phyloP scores from a whole-genome alignment of 176 grass and related monocot genomes.

The Eleusine indica region DNA sequence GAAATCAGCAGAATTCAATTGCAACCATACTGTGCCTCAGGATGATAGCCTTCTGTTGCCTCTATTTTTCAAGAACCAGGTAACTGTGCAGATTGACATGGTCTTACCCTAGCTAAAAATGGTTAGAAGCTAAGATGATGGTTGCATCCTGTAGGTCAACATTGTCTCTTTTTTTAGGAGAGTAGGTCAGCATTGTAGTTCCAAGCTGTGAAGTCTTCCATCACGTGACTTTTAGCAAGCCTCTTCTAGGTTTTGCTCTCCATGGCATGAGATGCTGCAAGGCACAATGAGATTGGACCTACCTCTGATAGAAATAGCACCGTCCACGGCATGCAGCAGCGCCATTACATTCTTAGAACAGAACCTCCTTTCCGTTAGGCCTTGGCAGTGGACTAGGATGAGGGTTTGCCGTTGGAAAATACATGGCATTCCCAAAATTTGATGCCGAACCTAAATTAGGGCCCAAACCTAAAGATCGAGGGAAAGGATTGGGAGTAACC shows the following conservation, averaged over 20 bases:
- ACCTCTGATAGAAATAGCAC: conserved; percentile 15
- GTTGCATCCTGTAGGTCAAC: conserved; percentile 15
- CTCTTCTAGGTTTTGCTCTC: conserved; percentile 3
- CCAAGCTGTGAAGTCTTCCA: conserved; percentile 9
- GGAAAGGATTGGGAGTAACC: conserved; percentile 36
- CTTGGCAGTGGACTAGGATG: conserved; percentile 50
- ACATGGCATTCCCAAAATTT: conserved; percentile 32
- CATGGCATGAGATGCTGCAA: not conserved
- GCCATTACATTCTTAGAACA: conserved; percentile 20
- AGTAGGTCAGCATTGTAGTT: not conserved
- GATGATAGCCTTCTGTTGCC: not conserved
- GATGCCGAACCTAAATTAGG: conserved; percentile 38
- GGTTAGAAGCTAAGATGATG: conserved; percentile 18
- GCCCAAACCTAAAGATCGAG: conserved; percentile 31
- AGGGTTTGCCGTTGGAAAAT: conserved; percentile 39
- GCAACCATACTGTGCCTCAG: not conserved
- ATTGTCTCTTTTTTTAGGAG: not conserved
- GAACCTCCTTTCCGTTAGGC: conserved; percentile 52
- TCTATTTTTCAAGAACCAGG: not conserved
- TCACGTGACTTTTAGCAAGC: conserved; percentile 1
- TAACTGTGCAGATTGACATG: conserved; percentile 29
- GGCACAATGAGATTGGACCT: not conserved
- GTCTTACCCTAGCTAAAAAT: conserved; percentile 13
- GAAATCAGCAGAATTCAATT: conserved; percentile 18
- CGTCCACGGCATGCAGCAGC: not conserved